Percentiles rank a stretch among this genome's conserved stretches.
Evolutionary conservation across 2,329 filamentous ascomycete genomes (phyloP).

Genomic region (Dactylellina sp.): DNA sequence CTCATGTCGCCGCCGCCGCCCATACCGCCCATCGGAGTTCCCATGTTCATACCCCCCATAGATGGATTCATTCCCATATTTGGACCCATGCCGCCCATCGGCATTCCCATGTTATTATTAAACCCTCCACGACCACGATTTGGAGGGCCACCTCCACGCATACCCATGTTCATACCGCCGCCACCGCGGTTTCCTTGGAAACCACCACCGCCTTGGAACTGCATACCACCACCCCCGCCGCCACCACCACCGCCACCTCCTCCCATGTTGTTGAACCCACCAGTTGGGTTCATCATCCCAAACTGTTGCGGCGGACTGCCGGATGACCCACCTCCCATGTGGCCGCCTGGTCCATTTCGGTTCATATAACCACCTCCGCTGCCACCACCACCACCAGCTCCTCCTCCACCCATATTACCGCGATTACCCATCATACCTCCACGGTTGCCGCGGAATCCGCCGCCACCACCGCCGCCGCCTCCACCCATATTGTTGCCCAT

Average conservation of each 20-base stretch:
- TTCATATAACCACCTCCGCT: conserved; percentile 66
- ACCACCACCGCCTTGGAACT: conserved; percentile 67
- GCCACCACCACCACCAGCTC: too few species aligned
- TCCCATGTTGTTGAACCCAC: conserved; percentile 67
- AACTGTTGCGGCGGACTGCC: conserved; percentile 59
- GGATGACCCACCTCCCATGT: conserved; percentile 62
- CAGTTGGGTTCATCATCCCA: conserved; percentile 53
- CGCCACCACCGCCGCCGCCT: conserved; percentile 68
- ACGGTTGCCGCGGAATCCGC: conserved; percentile 69
- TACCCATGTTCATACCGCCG: conserved; percentile 67
- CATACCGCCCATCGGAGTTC: conserved; percentile 64
- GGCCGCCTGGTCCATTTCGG: conserved; percentile 66
- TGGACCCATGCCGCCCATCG: conserved; percentile 70
- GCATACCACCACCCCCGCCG: conserved; percentile 65
- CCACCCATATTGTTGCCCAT: conserved; percentile 62
- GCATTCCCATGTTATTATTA: conserved; percentile 65
- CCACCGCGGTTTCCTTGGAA: conserved; percentile 68
- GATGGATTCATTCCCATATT: conserved; percentile 66
- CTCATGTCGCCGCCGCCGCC: conserved; percentile 69
- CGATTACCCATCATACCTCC: conserved; percentile 63
- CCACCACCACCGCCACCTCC: conserved; percentile 59
- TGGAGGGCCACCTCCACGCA: conserved; percentile 70
- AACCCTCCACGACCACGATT: conserved; percentile 71
- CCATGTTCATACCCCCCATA: conserved; percentile 63
- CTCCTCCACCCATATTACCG: conserved; percentile 64